Base-by-base conservation (phyloP, 768 basidiomycete species). In the Phaeolepiota aurea region DNA sequence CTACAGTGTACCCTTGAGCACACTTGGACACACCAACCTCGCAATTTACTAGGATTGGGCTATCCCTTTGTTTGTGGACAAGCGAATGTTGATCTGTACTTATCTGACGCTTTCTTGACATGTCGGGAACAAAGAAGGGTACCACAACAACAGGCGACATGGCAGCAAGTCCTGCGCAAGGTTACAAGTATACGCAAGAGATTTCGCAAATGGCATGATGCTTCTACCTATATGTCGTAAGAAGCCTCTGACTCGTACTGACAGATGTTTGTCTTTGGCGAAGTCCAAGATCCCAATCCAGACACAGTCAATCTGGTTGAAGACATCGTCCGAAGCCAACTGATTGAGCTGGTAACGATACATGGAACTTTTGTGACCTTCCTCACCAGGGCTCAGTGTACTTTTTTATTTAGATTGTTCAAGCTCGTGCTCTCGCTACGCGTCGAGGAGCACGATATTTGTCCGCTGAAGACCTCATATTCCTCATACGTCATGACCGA, bases 181-280 rank as follows among this genome's bases (percentile, higher is more conserved):
- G 87, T 45, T 93, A 92, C 74, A 89, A 88, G 48, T 96, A 94
- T 57, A 75, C 76, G 1, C 82, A 84, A 45, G 92, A 96, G 62
- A 96, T 96, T 19, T 86, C 88, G 5, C 90, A 94, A 60, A 96
- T 96, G 92, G 88, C 87, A 33, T 23, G 64, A 48, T 18, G 16
- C 28, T 11, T 35, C 33, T 35, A 35, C 23, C 14, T 12, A 25
- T 21, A 23, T 12, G 20, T n/a, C n/a, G n/a, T n/a, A n/a, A n/a
- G 22, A 12, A 20, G n/a, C 11, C 30, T 20, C 38, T 32, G 16
- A 38, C 32, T 48, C 32, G 40, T 10, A 44, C 33, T 38, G 20
- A 20, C 46, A 91, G 89, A 91, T 96, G 89, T 96, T 94, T 54
- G 93, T 96, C 32, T 94, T 96, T 59, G 91, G 91, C 5, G 91